Conservation (phyloP, 805 yeast genomes). For the Nakazawaea holstii region DNA sequence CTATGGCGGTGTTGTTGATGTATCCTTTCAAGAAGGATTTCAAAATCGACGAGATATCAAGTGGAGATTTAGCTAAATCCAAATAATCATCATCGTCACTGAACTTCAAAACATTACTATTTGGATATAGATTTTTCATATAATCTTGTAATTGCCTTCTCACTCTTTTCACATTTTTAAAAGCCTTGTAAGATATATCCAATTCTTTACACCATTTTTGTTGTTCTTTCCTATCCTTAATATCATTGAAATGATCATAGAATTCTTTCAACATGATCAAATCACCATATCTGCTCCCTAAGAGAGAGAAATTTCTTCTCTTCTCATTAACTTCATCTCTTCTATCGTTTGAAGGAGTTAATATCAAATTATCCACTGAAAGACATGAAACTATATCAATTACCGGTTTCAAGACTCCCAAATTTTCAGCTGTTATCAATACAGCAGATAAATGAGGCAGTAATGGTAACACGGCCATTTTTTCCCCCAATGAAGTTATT, state of each 20-base stretch:
- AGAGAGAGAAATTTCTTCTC: slow-evolving; percentile 61
- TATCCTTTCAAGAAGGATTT: slow-evolving; percentile 82
- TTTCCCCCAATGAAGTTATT: slow-evolving; percentile 73
- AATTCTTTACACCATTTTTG: slow-evolving; percentile 81
- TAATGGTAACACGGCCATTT: slow-evolving; percentile 85
- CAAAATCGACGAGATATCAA: slow-evolving; percentile 54
- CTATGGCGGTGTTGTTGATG: slow-evolving; percentile 85
- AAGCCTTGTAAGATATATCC: slow-evolving; percentile 72
- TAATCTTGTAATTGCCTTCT: slow-evolving; percentile 71
- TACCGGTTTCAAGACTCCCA: slow-evolving; percentile 51
- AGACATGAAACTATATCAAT: slow-evolving; percentile 89
- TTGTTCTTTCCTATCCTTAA: slow-evolving; percentile 46
- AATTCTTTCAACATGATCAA: slow-evolving; percentile 76
- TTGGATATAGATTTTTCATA: slow-evolving; percentile 41
- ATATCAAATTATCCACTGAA: slow-evolving; percentile 82
- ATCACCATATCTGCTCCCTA: slow-evolving; percentile 79
- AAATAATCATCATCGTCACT: slow-evolving; percentile 23
- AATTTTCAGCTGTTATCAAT: slow-evolving; percentile 60
- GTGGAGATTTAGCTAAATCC: slow-evolving; percentile 20
- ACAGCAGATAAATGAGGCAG: slow-evolving; percentile 92
- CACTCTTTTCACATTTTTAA: slow-evolving; percentile 70
- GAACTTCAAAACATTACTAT: slow-evolving; percentile 29
- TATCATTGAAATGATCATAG: slow-evolving; percentile 46
- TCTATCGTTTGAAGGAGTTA: slow-evolving; percentile 73
- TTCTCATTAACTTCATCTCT: slow-evolving; percentile 82